Evolutionary conservation across 179 eudicot species (phyloP), one percentile per base, ranked within the genome.

Genomic region (Beta macrorhiza): DNA sequence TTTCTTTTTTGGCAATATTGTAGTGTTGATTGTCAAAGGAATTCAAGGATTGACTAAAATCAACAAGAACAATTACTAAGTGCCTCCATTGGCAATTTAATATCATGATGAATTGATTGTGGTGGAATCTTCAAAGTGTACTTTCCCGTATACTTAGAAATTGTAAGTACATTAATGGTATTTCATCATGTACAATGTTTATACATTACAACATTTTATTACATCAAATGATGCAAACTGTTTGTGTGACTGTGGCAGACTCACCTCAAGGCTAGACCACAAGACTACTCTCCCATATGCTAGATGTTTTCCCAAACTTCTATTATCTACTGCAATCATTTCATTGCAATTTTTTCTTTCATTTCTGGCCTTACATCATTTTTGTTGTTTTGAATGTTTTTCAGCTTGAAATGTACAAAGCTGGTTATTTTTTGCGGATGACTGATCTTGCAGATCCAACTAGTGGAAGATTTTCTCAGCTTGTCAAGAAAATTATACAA

Each of bases 371-470:
- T 51, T 32, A 32, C 42, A 53, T 20, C 19, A 1, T 32, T n/a
- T 55, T 57, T 59, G 78, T 37, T 49, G 53, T 75, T 20, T 25
- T 22, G 76, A 73, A 17, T 12, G 8, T 47, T 78, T 75, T 85
- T 81, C 86, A 92, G 91, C 84, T 92, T 65, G 93, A 93, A 83
- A 93, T 95, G 99, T 87, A 88, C 83, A 90, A 87, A 80, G 84
- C 86, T 59, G 97, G 98, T 75, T 89, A 90, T 32, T 64, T 95
- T 67, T 67, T 89, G 80, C 85, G 84, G 45, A 45, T 70, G 10
- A 49, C 69, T 7, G 92, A 89, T 82, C 87, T 92, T 69, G 84
- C 79, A 45, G 85, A 90, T 87, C 94, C 92, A 13, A 85, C 71
- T 8, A 82, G 86, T 79, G 90, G 92, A 15, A 85, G 79, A 10